Evolutionary conservation across 257 asterid genomes (phyloP), one percentile per base, ranked within the genome.

Genomic region (Buddleja alternifolia): DNA sequence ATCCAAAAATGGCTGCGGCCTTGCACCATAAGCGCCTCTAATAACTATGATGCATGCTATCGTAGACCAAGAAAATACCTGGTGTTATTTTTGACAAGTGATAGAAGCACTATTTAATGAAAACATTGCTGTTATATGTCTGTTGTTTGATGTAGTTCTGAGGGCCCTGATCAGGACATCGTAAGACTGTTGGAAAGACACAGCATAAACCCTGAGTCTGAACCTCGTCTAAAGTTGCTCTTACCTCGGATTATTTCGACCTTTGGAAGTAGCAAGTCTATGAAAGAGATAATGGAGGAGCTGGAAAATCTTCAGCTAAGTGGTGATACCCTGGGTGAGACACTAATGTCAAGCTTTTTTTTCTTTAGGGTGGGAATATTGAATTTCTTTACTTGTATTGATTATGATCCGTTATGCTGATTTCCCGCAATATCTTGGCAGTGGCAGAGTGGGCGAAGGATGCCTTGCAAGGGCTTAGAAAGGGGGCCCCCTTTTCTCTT

Each of bases 401-500:
- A n/a, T 34, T 34, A n/a, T 48, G 16, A 17, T 59, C 24, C 45
- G 47, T 72, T 55, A 55, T 52, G 36, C 68, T 50, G 42, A 39
- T 60, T 60, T 37, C 32, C 16, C 47, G 20, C 56, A 14, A 41
- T 34, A 19, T 7, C 40, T 72, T 48, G 58, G 54, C 92, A 93
- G 99, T 88, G 88, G 92, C 96, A 8, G 96, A 84, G 69, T 90
- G 99, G 99, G 99, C 97, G 7, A 87, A 84, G 79, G 99, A 93
- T 72, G 96, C 99, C 67, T 65, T 88, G 76, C 94, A 86, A 84
- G 99, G 97, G 78, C 84, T 93, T 19, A 79, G 62, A 73, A 88
- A 88, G 84, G 99, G 97, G 60, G 96, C 96, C 54, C 96, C 97
- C 21, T 93, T 90, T 81, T 93, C 99, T 67, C 96, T 93, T 64